Conservation (phyloP, 495 filamentous ascomycete genomes). For the Aspergillus wentii region DNA sequence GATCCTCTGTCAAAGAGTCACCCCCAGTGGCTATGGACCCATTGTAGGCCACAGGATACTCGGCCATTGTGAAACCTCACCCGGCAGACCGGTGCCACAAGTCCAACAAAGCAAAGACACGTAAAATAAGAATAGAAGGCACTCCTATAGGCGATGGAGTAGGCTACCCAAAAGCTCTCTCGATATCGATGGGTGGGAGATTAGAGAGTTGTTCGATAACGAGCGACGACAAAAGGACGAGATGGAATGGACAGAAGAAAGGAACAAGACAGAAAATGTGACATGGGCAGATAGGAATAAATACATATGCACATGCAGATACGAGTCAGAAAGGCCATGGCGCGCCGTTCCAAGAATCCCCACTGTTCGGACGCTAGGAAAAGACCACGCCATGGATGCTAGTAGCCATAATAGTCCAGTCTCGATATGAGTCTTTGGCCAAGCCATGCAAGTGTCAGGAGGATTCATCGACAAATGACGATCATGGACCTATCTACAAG, state of each 20-base stretch:
- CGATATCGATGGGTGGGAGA: too few species aligned
- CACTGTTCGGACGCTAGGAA: conserved; percentile 17
- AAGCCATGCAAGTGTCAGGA: conserved; percentile 6
- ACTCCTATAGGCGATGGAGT: too few species aligned
- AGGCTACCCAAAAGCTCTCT: too few species aligned
- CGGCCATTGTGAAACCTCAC: conserved; percentile 25
- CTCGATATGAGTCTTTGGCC: too few species aligned
- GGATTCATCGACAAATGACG: too few species aligned
- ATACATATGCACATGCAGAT: conserved; percentile 14
- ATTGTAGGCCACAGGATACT: conserved; percentile 54
- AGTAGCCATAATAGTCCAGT: too few species aligned
- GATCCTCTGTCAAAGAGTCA: conserved; percentile 65
- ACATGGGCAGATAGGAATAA: conserved; percentile 15
- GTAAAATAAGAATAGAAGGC: too few species aligned
- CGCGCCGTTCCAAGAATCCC: conserved; percentile 3
- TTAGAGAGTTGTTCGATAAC: too few species aligned
- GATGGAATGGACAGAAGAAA: conserved; percentile 8
- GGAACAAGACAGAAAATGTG: conserved; percentile 3
- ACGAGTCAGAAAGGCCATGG: conserved; percentile 20
- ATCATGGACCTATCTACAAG: too few species aligned
- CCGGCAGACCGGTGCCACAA: too few species aligned
- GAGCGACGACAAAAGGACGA: too few species aligned
- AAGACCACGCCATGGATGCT: conserved; percentile 17
- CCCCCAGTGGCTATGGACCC: conserved; percentile 62
- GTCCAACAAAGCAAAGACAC: too few species aligned